A percentile compares a stretch with the other conserved stretches of the same genome.
These are phyloP conservation scores for Tanacetum coccineum DNA, from an alignment of 129 eudicot species.

Conservation along the genomic window DNA sequence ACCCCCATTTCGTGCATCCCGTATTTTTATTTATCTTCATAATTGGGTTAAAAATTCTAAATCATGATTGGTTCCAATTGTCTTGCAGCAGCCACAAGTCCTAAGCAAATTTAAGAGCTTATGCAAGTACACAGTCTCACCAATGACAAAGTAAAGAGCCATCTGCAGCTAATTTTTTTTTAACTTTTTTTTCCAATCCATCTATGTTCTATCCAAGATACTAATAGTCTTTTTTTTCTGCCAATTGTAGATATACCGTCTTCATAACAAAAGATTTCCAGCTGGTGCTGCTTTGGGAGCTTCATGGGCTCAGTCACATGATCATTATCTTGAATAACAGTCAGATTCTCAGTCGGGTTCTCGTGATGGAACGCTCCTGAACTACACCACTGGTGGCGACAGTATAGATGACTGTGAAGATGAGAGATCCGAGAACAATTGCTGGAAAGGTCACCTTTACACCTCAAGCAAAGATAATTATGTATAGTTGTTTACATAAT, in stretches of 20 bases:
- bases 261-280: conserved; percentile 60
- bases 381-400: conserved; percentile 43
- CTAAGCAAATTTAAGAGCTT: conserved; percentile 87
- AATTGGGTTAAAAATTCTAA: not conserved
- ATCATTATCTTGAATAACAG: conserved; percentile 44
- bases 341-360: conserved; percentile 57
- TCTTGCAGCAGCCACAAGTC: conserved; percentile 78
- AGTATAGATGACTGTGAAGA: conserved; percentile 80
- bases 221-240: conserved; percentile 17
- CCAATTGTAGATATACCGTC: conserved; percentile 79
- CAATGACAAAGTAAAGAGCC: conserved; percentile 97
- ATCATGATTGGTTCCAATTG: conserved; percentile 5
- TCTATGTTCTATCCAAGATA: not conserved
- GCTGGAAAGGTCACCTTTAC: conserved; percentile 50
- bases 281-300: conserved; percentile 29
- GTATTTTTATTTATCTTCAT: not conserved
- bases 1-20: no score
- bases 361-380: conserved; percentile 73
- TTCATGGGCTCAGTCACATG: conserved; percentile 40
- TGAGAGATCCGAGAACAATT: conserved; percentile 62
- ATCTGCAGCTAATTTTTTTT: conserved; percentile 51
- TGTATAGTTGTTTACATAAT: conserved; percentile 40
- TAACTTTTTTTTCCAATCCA: not conserved
- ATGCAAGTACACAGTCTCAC: conserved; percentile 93
- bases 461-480: conserved; percentile 29